Base-by-base conservation (phyloP, 129 eudicot genomes). In the Pittosporum tobira region DNA sequence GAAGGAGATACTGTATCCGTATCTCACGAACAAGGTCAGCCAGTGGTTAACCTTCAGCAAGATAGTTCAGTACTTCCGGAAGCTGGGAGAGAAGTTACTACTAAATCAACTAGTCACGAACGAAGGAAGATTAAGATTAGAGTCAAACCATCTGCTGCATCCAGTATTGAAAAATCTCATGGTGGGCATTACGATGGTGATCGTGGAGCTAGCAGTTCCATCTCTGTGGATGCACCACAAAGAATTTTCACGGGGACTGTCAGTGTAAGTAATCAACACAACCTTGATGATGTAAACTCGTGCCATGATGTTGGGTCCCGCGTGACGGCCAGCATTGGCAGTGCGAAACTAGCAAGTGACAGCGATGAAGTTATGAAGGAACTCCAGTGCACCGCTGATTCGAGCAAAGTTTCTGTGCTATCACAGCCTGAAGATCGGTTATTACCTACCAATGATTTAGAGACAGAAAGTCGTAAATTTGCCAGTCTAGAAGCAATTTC, bases 371-470 rank as follows among this genome's bases (percentile, higher is more conserved):
- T 89, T 26, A 49, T 70, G 52, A 84, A 79, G 65, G 94, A 88
- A 52, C 77, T 91, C 18, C 95, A 86, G 44, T 91, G 98, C 69
- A 91, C 98, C 23, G 98, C 98, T 30, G 98, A 91, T 31, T 91
- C 98, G 1, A 80, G 95, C 61, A 90, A 75, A 73, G 80, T 76
- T 50, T 53, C 68, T 2, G 36, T 54, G 16, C 28, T 61, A 10
- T 65, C 43, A 1, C 74, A 51, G 38, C 70, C 67, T 4, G 57
- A 66, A 42, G 72, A 67, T 51, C 81, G 49, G 5, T 48, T 54
- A 4, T 66, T 58, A 19, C 63, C 64, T 29, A 50, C 50, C 16
- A 59, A 62, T 29, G 83, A 77, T 56, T 48, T 5, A 23, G 80
- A 64, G 46, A 61, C 67, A 0, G 70, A 53, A 13, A 53, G 25